A percentile compares a stretch with the other conserved stretches of the same genome.
Conservation (phyloP, 495 filamentous ascomycete genomes). For the Aspergillus taichungensis region DNA sequence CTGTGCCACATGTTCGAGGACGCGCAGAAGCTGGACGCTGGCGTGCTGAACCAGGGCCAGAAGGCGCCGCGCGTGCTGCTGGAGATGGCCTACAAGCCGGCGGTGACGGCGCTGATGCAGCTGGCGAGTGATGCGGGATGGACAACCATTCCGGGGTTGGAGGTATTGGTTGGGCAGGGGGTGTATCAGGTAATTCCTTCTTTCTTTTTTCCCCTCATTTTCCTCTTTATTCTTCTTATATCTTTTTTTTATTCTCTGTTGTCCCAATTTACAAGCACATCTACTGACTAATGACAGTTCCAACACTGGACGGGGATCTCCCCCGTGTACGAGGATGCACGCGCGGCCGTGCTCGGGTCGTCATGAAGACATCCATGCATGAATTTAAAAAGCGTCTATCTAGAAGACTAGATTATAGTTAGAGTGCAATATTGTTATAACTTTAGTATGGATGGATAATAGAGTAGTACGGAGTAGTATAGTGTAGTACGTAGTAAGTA, state of each 20-base stretch:
- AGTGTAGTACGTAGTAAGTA: too few relatives aligned
- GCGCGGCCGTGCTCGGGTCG: slow-evolving; percentile 17
- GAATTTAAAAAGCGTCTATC: neutral
- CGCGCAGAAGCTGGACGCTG: slow-evolving; percentile 31
- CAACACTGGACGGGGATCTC: slow-evolving; percentile 71
- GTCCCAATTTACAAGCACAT: slow-evolving; percentile 1
- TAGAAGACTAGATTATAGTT: neutral
- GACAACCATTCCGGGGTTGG: slow-evolving; percentile 75
- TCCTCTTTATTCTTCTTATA: too few relatives aligned
- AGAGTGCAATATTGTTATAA: too few relatives aligned
- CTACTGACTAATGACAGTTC: slow-evolving; percentile 41
- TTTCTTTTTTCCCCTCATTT: neutral
- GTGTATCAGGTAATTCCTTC: slow-evolving; percentile 49
- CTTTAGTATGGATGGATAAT: too few relatives aligned
- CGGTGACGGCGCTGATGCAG: slow-evolving; percentile 75
- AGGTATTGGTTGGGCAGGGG: slow-evolving; percentile 85
- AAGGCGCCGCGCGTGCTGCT: slow-evolving; percentile 53
- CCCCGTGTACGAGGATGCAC: slow-evolving; percentile 58
- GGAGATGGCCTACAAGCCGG: slow-evolving; percentile 96
- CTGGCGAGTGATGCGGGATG: slow-evolving; percentile 76
- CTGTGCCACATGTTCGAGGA: slow-evolving; percentile 55
- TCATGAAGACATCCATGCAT: neutral
- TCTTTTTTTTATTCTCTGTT: too few relatives aligned
- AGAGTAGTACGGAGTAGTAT: too few relatives aligned
- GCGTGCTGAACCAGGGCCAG: slow-evolving; percentile 18